Evolutionary conservation across 2,329 filamentous ascomycete species (phyloP), one percentile per base, ranked within the genome.

Genomic region (Monosporascus ibericus): DNA sequence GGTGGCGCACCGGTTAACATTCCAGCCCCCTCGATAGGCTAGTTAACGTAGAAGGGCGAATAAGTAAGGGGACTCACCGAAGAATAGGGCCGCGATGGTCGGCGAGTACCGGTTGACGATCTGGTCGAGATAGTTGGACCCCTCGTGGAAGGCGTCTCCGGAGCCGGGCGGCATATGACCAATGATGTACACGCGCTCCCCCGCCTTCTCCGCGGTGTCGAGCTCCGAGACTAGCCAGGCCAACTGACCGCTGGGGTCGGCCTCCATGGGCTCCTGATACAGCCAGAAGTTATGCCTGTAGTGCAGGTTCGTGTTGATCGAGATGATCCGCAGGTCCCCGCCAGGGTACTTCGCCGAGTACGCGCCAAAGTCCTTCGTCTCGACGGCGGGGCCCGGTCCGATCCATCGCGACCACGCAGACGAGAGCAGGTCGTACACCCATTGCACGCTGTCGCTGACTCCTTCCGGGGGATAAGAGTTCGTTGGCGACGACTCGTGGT

Each of bases 261-360:
- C 64, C 46, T 76, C 65, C 69, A 79, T 75, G 1, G 72, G 68
- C 46, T 75, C 70, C 55, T 76, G 70, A 58, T 80, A 84, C 37
- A 79, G 63, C 68, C 75, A 79, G 62, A 78, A 80, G 68, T 85
- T 84, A 55, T 74, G 67, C n/a, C 72, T 74, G 63, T 84, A 84
- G 66, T 78, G 82, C 55, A 82, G 65, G 62, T 83, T 81, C 18
- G 78, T 82, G 69, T 80, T 83, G 58, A 84, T 69, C 4, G 79
- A 81, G 60, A 84, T 82, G 59, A 85, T 67, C 24, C 78, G 74
- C 25, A 84, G 67, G 54, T 79, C 78, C 18, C 70, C 72, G 27
- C 64, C 60, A 5, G 73, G 68, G 46, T 76, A 69, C 48, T 70
- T 67, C 8, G 71, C 70, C 3, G 79, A 77, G 63, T 82, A 83